Base-by-base conservation (phyloP, 139 green algal genomes). In the Volvox africanus region DNA sequence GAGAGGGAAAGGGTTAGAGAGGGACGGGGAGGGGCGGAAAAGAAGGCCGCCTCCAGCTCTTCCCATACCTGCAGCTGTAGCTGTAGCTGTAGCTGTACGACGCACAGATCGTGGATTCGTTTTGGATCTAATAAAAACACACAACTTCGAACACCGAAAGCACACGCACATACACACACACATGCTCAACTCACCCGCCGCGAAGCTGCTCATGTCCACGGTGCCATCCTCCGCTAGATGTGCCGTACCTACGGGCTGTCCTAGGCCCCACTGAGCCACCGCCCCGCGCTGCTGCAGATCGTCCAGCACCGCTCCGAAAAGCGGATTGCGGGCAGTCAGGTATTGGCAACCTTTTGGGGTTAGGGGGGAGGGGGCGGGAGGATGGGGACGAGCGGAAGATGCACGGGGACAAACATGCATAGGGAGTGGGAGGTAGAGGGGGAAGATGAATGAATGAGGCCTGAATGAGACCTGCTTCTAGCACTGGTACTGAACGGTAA, bases 291-390 rank as follows among this genome's bases (percentile, higher is more conserved):
- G 16, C 61, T 26, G 30, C 61, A 91, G 55, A 21, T 77, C 61
- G 6, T 37, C 61, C 76, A 91, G 76, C 16, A 28, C 22, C 13
- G 76, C 61, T 12, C 61, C 77, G 21, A 86, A 91, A 24, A 44
- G 61, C n/a, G 87, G 77, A 13, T 20, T 61, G 33, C 78, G 78
- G 12, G 87, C 14, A 0, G 75, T 87, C 24, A 91, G 61, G 76
- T 91, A 86, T 37, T 89, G 85, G 69, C 85, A 89, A 19, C 85
- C 85, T 89, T n/a, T n/a, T n/a, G n/a, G n/a, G n/a, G n/a, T n/a
- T n/a, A n/a, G n/a, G n/a, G n/a, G n/a, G n/a, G 84, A 17, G 68
- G 65, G 13, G 61, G 33, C 33, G 61, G 26, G 30, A 62, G n/a
- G 19, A 80, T 24, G 75, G 75, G 75, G 75, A 13, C 62, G 19